Conservation (phyloP, 345 rosid species). For the Melastoma malabathricum region DNA sequence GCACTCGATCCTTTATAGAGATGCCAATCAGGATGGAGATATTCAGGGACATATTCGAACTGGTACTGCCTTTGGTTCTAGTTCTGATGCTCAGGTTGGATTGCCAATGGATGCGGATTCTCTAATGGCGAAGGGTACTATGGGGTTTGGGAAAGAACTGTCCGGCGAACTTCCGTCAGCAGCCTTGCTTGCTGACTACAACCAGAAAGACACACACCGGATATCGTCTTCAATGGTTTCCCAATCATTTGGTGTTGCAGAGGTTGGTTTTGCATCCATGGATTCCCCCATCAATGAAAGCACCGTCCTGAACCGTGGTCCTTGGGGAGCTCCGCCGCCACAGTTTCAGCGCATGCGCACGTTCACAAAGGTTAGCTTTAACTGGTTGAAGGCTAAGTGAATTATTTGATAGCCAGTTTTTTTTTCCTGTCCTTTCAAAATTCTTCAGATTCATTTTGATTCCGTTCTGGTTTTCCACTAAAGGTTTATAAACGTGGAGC, state of each 20-base stretch:
- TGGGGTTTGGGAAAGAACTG: slow-evolving; percentile 37
- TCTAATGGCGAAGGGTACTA: slow-evolving; percentile 25
- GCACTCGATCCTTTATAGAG: slow-evolving; percentile 33
- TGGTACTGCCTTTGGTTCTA: slow-evolving; percentile 20
- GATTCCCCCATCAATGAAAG: slow-evolving; percentile 40
- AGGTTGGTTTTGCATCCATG: slow-evolving; percentile 38
- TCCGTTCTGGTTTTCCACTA: not conserved
- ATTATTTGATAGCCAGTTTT: too few relatives aligned
- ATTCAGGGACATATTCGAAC: slow-evolving; percentile 34
- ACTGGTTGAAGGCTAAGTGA: not conserved
- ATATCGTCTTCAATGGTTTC: slow-evolving; percentile 56
- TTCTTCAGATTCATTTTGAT: not conserved
- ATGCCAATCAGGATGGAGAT: slow-evolving; percentile 39
- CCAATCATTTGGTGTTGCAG: slow-evolving; percentile 53
- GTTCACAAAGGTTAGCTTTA: slow-evolving; percentile 37
- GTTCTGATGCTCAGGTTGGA: slow-evolving; percentile 22
- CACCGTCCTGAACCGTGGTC: slow-evolving; percentile 25
- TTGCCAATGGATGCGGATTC: slow-evolving; percentile 26
- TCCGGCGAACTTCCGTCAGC: slow-evolving; percentile 31
- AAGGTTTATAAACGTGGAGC: slow-evolving; percentile 79
- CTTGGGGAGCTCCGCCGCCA: slow-evolving; percentile 33
- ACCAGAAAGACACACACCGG: slow-evolving; percentile 43
- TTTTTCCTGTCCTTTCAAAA: too few relatives aligned
- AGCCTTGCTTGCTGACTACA: slow-evolving; percentile 26
- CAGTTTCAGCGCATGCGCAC: slow-evolving; percentile 53